These are phyloP conservation scores for Fomitopsis betulina DNA, from an alignment of 1,284 basidiomycete species.

Conservation along the genomic window DNA sequence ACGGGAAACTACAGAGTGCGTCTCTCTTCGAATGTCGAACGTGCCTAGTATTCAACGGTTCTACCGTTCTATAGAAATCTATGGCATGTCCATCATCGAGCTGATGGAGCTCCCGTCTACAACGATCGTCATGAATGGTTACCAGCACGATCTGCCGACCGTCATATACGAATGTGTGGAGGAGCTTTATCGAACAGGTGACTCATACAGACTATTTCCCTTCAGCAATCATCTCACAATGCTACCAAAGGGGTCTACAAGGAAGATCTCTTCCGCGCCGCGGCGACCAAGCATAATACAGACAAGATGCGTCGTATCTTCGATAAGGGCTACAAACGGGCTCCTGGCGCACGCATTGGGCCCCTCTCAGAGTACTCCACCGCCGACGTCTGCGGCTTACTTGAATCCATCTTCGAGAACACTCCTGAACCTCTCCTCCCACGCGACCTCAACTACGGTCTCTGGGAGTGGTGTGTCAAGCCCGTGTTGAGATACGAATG, in stretches of 20 bases:
- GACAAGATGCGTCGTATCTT: conserved; percentile 34
- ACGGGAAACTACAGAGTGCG: neutral
- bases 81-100: conserved; percentile 43
- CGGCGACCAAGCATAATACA: conserved; percentile 30
- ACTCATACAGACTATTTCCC: conserved; percentile 11
- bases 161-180: conserved; percentile 54
- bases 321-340: conserved; percentile 20
- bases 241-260: conserved; percentile 37
- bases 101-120: conserved; percentile 42
- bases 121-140: conserved; percentile 43
- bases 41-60: neutral
- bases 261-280: conserved; percentile 40
- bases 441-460: conserved; percentile 36
- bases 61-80: conserved; percentile 49
- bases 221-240: neutral
- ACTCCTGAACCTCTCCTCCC: conserved; percentile 50
- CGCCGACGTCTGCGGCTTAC: conserved; percentile 54
- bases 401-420: conserved; percentile 52
- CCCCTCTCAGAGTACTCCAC: conserved; percentile 47
- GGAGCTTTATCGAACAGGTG: conserved; percentile 55
- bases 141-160: conserved; percentile 48
- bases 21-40: neutral
- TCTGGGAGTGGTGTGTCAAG: conserved; percentile 49
- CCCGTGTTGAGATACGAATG: conserved; percentile 32
- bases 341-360: conserved; percentile 19